Base-by-base conservation (phyloP, 495 filamentous ascomycete species). In the Rhypophila decipiens region DNA sequence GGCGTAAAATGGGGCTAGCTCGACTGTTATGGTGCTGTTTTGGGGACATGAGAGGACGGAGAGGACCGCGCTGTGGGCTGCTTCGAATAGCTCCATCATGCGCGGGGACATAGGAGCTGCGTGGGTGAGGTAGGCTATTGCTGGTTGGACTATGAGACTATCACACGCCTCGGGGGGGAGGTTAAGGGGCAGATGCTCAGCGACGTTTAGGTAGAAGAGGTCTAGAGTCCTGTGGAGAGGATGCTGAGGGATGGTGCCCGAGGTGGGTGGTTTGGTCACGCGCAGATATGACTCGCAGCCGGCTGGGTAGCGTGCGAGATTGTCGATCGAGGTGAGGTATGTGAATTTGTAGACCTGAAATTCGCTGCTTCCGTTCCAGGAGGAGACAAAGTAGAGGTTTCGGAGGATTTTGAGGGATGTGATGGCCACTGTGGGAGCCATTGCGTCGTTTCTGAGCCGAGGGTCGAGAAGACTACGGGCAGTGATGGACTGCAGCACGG, bases 181-280 rank as follows among this genome's bases (percentile, higher is more conserved):
- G 17, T 82, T 66, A 17, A 87, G 66, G 0, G 87, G 84, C 58
- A 97, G 85, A 57, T 96, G 88, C 59, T 98, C 93, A 11, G 84
- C 79, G 2, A 80, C 81, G 60, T 96, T 96, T 36, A 98, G 78
- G 66, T 95, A 97, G 74, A 86, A 98, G 43, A 95, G 80, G 64
- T 95, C 87, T 10, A 88, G 71, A 52, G 79, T 88, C 39, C 88
- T 74, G 54, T 91, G 82, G 13, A 94, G 70, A 1, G 90, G 86
- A 61, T 86, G 83, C 0, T 67, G 55, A 0, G 93, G 88, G 19
- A 95, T 85, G 21, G 71, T 69, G 21, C 80, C 79, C 21, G 67
- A 52, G 78, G 70, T 39, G 63, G 60, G 45, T 77, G 65, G 79
- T 65, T 65, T 86, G 78, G 61, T 74, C 42, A 74, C 77, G 57